These are phyloP conservation scores for Aspergillus sp. DNA, from an alignment of 2,329 filamentous ascomycete species.

Conservation along the genomic window DNA sequence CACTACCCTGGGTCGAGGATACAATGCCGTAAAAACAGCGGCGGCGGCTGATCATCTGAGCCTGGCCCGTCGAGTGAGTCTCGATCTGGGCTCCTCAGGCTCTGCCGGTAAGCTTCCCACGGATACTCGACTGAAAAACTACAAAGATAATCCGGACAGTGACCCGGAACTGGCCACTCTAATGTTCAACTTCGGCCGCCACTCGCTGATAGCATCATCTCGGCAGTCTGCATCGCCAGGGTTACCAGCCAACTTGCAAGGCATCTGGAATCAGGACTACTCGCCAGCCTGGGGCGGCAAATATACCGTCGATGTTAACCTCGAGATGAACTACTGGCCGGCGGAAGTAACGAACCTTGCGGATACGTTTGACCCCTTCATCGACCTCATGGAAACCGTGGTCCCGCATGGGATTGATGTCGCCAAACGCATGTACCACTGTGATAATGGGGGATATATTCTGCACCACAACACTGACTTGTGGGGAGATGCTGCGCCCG, in stretches of 20 bases:
- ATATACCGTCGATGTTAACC: constrained; percentile 58
- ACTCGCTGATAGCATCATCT: constrained; percentile 54
- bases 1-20: not conserved
- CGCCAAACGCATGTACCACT: constrained; percentile 50
- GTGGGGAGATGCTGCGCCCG: constrained; percentile 54
- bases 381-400: constrained; percentile 39
- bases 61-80: constrained; percentile 1
- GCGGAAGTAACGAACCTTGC: constrained; percentile 51
- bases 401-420: constrained; percentile 45
- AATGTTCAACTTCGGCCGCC: constrained; percentile 51
- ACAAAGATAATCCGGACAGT: constrained; percentile 1
- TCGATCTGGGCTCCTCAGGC: constrained; percentile 5
- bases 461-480: constrained; percentile 57
- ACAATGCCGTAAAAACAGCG: not conserved
- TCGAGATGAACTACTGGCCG: constrained; percentile 62
- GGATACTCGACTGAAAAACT: constrained; percentile 2
- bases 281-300: constrained; percentile 47
- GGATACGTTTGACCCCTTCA: constrained; percentile 40
- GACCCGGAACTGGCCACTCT: constrained; percentile 43
- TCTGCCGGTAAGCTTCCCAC: constrained; percentile 1
- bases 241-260: constrained; percentile 57
- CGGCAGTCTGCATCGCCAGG: constrained; percentile 31
- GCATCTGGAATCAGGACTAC: constrained; percentile 52
- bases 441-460: constrained; percentile 52
- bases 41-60: constrained; percentile 4